Evolutionary conservation across 148 eudicot species (phyloP).

Genomic region (Agrostemma githago): DNA sequence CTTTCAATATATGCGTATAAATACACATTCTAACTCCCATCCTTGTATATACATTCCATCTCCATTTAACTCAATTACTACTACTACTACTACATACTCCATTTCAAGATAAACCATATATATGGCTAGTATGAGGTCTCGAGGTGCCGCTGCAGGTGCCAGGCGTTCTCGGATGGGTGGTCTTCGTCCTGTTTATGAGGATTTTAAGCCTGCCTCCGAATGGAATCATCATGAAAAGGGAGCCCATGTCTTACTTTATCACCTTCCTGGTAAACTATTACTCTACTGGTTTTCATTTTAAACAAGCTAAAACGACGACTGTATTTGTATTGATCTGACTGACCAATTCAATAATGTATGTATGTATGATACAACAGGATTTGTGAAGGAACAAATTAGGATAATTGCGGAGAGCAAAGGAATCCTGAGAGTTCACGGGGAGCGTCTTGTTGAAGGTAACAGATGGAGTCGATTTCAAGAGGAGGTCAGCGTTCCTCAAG

Average conservation of each 20-base stretch:
- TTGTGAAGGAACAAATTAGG: slow-evolving; percentile 48
- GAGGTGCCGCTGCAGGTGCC: slow-evolving; percentile 23
- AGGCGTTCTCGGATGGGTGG: slow-evolving; percentile 18
- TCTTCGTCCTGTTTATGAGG: slow-evolving; percentile 38
- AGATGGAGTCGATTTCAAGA: slow-evolving; percentile 56
- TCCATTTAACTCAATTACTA: too few species aligned
- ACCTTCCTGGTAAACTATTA: slow-evolving; percentile 51
- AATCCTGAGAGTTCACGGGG: slow-evolving; percentile 47
- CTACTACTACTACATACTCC: too few species aligned
- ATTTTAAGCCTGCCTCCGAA: slow-evolving; percentile 47
- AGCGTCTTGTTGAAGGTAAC: slow-evolving; percentile 37
- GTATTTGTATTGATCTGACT: too few species aligned
- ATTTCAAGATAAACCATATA: too few species aligned
- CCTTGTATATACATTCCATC: too few species aligned
- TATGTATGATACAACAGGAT: slow-evolving; percentile 32
- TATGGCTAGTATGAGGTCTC: slow-evolving; percentile 37
- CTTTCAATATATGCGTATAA: too few species aligned
- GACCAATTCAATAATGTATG: too few species aligned
- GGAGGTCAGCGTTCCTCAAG: slow-evolving; percentile 41
- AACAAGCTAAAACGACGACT: too few species aligned
- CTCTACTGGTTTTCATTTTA: background rate
- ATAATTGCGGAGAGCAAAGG: slow-evolving; percentile 49
- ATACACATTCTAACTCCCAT: too few species aligned
- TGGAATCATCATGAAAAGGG: slow-evolving; percentile 48
- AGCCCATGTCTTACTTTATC: slow-evolving; percentile 33